Percentiles rank a stretch among this genome's conserved stretches.
Evolutionary conservation across 176 grass and related monocot species (phyloP).

Genomic region (Oryza nivara): DNA sequence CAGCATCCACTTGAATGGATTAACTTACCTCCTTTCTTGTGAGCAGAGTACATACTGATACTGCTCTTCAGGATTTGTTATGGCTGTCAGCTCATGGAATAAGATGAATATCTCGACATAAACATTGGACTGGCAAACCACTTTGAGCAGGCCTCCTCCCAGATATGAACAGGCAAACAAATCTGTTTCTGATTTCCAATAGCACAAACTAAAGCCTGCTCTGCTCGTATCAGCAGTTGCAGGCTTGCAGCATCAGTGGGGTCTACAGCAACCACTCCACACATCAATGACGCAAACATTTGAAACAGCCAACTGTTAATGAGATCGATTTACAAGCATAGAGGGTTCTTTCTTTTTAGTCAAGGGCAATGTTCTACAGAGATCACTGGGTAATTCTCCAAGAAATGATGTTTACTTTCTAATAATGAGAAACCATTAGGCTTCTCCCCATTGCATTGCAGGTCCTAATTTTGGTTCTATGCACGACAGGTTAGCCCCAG

Average conservation of each 20-base stretch:
- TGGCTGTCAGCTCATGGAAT: not conserved
- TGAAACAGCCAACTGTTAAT: not conserved
- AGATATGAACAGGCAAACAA: not conserved
- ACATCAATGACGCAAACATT: not conserved
- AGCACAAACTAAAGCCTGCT: not conserved
- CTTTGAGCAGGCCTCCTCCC: not conserved
- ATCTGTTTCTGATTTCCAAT: not conserved
- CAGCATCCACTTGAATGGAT: not conserved
- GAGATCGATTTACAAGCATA: not conserved
- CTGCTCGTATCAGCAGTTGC: constrained; percentile 24
- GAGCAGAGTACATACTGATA: not conserved
- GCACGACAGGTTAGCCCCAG: not conserved
- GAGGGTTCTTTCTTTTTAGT: not conserved
- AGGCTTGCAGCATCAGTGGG: constrained; percentile 20
- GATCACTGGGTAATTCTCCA: not conserved
- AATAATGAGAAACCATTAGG: not conserved
- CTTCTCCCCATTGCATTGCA: not conserved
- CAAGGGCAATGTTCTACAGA: not conserved
- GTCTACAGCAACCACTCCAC: constrained; percentile 19
- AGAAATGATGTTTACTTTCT: not conserved
- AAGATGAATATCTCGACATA: not conserved
- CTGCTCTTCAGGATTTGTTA: not conserved
- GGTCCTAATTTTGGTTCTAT: not conserved
- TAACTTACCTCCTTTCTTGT: constrained; percentile 1
- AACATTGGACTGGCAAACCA: not conserved